A percentile compares a stretch with the other conserved stretches of the same genome.
Evolutionary conservation across 495 filamentous ascomycete species (phyloP).

Genomic region (Cairneyella variabilis): DNA sequence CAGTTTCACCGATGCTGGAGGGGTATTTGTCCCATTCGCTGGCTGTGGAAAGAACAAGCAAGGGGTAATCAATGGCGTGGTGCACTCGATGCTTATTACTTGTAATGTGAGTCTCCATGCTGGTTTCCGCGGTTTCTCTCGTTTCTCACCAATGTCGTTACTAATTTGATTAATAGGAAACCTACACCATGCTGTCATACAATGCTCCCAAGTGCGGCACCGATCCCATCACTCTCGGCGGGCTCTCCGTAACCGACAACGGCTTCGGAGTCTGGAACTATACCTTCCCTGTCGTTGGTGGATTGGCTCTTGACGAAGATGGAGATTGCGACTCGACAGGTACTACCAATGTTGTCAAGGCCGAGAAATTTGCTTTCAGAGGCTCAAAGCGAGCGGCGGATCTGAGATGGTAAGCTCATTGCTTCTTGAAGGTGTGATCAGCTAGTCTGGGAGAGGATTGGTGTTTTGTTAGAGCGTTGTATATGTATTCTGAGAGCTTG

Average conservation of each 20-base stretch:
- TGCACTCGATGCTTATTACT: slow-evolving; percentile 2
- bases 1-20: slow-evolving; percentile 1
- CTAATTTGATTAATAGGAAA: not conserved
- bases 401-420: too few relatives aligned
- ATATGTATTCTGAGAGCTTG: too few relatives aligned
- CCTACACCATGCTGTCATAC: slow-evolving; percentile 7
- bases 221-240: not conserved
- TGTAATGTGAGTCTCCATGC: not conserved
- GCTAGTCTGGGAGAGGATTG: not conserved
- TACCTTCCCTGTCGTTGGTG: slow-evolving; percentile 1
- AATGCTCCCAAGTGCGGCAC: not conserved
- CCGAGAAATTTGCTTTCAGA: not conserved
- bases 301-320: not conserved
- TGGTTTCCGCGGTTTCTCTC: not conserved
- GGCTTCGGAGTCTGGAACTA: slow-evolving; percentile 7
- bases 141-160: too few relatives aligned
- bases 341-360: not conserved
- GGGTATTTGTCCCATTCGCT: slow-evolving; percentile 3
- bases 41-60: slow-evolving; percentile 7
- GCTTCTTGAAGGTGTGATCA: too few relatives aligned
- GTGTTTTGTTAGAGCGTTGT: not conserved
- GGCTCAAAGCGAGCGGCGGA: not conserved
- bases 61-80: slow-evolving; percentile 1
- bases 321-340: not conserved
- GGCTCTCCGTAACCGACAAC: slow-evolving; percentile 7